Percentiles rank a stretch among this genome's conserved stretches.
Evolutionary conservation across 208 protist species (phyloP).

Genomic region (Trypanosoma grayi): DNA sequence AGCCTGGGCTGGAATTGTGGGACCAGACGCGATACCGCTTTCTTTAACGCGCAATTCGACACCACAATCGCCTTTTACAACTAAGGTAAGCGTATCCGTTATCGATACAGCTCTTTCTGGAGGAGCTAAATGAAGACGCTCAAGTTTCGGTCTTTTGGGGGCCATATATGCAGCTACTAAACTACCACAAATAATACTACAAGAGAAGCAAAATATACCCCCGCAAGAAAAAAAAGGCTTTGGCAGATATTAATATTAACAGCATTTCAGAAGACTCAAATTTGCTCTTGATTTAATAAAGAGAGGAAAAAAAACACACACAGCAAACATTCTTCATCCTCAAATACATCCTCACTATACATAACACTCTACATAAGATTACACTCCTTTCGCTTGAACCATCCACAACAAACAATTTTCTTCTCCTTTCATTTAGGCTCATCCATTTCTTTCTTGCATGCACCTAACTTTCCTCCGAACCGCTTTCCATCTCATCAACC

Average conservation of each 20-base stretch:
- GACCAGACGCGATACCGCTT: constrained; percentile 61
- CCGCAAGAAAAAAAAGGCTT: not conserved
- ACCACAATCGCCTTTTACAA: constrained; percentile 85
- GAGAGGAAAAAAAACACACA: too few relatives aligned
- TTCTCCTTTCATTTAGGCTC: not conserved
- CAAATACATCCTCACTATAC: constrained; percentile 7
- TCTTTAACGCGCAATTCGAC: constrained; percentile 88
- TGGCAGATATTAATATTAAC: too few relatives aligned
- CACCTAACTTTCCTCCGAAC: constrained; percentile 5
- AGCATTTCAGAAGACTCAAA: too few relatives aligned
- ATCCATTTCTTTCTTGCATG: not conserved
- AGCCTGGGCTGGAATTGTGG: constrained; percentile 18
- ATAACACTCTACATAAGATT: too few relatives aligned
- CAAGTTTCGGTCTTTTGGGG: constrained; percentile 71
- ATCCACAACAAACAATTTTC: not conserved
- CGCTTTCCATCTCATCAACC: constrained; percentile 16
- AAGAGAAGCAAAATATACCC: constrained; percentile 1
- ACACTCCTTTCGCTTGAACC: too few relatives aligned
- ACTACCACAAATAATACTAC: constrained; percentile 9
- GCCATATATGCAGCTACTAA: constrained; percentile 60
- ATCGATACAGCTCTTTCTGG: constrained; percentile 80
- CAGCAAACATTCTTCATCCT: too few relatives aligned
- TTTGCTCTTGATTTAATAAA: too few relatives aligned
- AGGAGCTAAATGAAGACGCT: constrained; percentile 58
- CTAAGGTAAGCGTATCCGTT: constrained; percentile 88